Evolutionary conservation across 73 alveolate species (phyloP).

Genomic region (Urostyla sp.): DNA sequence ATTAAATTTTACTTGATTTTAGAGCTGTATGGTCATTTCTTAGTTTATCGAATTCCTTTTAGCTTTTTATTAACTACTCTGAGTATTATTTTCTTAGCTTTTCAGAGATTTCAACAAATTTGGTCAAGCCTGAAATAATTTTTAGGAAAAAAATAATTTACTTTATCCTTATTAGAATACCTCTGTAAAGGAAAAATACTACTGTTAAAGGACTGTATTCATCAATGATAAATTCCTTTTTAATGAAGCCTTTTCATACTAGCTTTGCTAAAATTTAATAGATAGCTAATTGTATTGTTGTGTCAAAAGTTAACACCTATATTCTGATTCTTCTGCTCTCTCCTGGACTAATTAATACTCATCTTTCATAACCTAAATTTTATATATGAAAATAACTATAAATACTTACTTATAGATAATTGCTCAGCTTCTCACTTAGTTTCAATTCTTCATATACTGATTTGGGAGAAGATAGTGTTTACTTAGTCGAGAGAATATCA

Average conservation of each 20-base stretch:
- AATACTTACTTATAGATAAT: constrained; percentile 50
- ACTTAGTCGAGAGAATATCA: neutral
- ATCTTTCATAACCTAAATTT: no score
- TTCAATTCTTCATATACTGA: constrained; percentile 72
- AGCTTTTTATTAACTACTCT: neutral
- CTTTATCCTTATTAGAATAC: neutral
- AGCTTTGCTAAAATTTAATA: constrained; percentile 1
- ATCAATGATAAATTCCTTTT: no score
- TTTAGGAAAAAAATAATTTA: neutral
- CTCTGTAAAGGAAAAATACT: no score
- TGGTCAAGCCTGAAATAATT: constrained; percentile 2
- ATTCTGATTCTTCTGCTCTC: constrained; percentile 22
- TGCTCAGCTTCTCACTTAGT: constrained; percentile 60
- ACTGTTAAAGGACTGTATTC: no score
- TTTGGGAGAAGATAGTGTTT: constrained; percentile 11
- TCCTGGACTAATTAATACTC: no score
- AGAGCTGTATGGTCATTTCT: no score
- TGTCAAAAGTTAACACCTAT: constrained; percentile 40
- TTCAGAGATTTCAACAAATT: constrained; percentile 27
- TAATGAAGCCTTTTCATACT: neutral
- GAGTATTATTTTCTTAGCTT: constrained; percentile 30
- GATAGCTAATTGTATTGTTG: constrained; percentile 36
- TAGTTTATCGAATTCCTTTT: neutral
- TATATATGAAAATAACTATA: neutral
- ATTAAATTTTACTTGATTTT: no score